Percentiles rank a stretch among this genome's conserved stretches.
These are phyloP conservation scores for Chondrus crispus DNA, from an alignment of 23 red algal genomes.

Conservation along the genomic window DNA sequence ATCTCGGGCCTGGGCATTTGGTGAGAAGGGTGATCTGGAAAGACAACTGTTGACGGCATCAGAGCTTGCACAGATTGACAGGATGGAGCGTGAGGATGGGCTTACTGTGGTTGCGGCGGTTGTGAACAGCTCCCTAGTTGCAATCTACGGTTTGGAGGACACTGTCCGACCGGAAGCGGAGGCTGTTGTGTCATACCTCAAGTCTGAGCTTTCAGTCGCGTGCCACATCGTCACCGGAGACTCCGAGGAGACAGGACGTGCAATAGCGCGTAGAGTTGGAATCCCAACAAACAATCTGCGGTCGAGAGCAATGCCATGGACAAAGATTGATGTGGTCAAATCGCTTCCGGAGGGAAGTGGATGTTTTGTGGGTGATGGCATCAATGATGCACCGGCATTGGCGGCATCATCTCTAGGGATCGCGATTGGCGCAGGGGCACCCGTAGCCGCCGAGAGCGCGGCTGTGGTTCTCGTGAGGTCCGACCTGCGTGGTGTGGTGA, in stretches of 20 bases:
- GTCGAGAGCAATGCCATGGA: constrained; percentile 76
- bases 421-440: constrained; percentile 79
- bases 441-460: constrained; percentile 75
- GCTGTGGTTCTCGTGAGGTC: constrained; percentile 70
- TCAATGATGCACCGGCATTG: constrained; percentile 97
- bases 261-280: constrained; percentile 60
- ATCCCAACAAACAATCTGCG: constrained; percentile 54
- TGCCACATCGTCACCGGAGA: constrained; percentile 85
- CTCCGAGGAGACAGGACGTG: constrained; percentile 59
- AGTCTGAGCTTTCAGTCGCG: neutral
- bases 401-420: constrained; percentile 85
- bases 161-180: constrained; percentile 77
- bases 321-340: constrained; percentile 62
- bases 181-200: constrained; percentile 60
- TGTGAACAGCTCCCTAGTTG: constrained; percentile 48
- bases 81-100: constrained; percentile 65
- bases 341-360: constrained; percentile 1
- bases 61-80: constrained; percentile 36
- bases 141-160: constrained; percentile 78
- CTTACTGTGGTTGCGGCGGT: constrained; percentile 75
- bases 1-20: constrained; percentile 41
- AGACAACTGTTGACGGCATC: constrained; percentile 10
- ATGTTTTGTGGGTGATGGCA: constrained; percentile 93
- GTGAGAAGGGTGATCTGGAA: constrained; percentile 3
- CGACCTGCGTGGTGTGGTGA: constrained; percentile 78